These are phyloP conservation scores for Asterophora parasitica DNA, from an alignment of 768 basidiomycete genomes.

Conservation along the genomic window DNA sequence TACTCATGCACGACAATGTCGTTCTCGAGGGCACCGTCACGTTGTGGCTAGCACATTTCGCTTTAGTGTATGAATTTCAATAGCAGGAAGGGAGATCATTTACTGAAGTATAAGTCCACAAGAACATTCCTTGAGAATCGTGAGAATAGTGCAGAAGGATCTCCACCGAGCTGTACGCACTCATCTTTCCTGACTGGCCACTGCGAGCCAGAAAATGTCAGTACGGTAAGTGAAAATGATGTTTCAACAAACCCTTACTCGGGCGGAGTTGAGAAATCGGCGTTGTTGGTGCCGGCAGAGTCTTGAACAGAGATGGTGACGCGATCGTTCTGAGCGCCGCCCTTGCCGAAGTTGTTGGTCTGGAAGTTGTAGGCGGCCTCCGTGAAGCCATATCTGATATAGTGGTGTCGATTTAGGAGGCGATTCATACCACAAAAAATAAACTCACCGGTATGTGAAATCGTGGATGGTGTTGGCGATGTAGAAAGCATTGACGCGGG, in stretches of 20 bases:
- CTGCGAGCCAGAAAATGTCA: slow-evolving; percentile 6
- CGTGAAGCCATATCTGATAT: slow-evolving; percentile 43
- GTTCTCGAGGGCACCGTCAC: slow-evolving; percentile 63
- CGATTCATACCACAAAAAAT: background rate
- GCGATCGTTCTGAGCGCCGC: slow-evolving; percentile 44
- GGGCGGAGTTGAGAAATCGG: slow-evolving; percentile 38
- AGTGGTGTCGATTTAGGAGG: background rate
- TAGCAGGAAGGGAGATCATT: slow-evolving; percentile 33
- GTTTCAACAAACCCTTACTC: slow-evolving; percentile 31
- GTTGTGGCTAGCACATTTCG: slow-evolving; percentile 45
- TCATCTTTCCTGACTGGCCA: slow-evolving; percentile 37
- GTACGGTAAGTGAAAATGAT: background rate
- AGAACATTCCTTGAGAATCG: slow-evolving; percentile 27
- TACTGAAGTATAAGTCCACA: slow-evolving; percentile 29
- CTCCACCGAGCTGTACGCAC: slow-evolving; percentile 13
- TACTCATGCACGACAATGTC: slow-evolving; percentile 53
- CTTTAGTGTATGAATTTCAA: slow-evolving; percentile 23
- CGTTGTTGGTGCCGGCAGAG: slow-evolving; percentile 37
- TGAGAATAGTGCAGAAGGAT: background rate
- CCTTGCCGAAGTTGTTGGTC: slow-evolving; percentile 48
- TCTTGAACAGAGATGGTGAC: slow-evolving; percentile 52
- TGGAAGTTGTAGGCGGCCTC: slow-evolving; percentile 44
- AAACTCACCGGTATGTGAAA: slow-evolving; percentile 28
- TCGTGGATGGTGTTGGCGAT: slow-evolving; percentile 60
- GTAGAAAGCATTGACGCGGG: slow-evolving; percentile 54